Percentiles rank a stretch among this genome's conserved stretches.
These are phyloP conservation scores for Clitocybe nebularis DNA, from an alignment of 1,284 basidiomycete genomes.

Conservation along the genomic window DNA sequence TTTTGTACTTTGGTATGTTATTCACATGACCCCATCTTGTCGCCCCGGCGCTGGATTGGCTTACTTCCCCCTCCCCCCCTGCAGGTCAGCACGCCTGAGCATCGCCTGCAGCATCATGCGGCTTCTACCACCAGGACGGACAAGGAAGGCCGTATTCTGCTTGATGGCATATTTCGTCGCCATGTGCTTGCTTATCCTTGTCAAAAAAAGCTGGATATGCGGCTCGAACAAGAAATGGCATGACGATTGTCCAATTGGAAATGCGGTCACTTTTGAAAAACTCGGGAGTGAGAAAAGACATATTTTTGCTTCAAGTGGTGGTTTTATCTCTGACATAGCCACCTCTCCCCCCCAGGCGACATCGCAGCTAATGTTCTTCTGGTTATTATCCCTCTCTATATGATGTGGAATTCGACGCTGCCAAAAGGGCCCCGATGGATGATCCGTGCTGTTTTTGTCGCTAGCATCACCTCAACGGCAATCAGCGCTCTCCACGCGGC, in stretches of 20 bases:
- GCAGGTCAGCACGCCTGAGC: conserved; percentile 16
- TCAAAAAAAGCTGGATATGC: conserved; percentile 14
- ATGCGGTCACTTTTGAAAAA: conserved; percentile 8
- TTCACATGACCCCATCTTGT: too few species aligned
- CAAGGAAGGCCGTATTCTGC: conserved; percentile 8
- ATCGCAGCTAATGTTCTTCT: conserved; percentile 13
- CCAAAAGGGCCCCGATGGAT: conserved; percentile 13
- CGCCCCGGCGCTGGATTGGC: not conserved
- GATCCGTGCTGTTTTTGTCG: conserved; percentile 16
- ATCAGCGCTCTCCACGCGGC: conserved; percentile 11
- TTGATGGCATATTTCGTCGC: conserved; percentile 10
- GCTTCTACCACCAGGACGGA: conserved; percentile 9
- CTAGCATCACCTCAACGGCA: conserved; percentile 11
- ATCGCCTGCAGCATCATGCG: conserved; percentile 17
- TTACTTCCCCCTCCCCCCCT: not conserved
- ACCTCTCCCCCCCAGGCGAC: conserved; percentile 8
- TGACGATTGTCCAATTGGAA: conserved; percentile 10
- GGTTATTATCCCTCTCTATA: conserved; percentile 10
- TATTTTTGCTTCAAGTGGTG: too few species aligned
- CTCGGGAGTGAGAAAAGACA: conserved; percentile 15
- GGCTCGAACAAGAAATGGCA: conserved; percentile 3
- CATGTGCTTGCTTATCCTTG: conserved; percentile 3
- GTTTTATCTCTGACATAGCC: too few species aligned
- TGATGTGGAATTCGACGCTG: conserved; percentile 12
- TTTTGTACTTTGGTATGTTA: conserved; percentile 15